These are phyloP conservation scores for Triglochin maritima DNA, from an alignment of 106 monocot species.

Conservation along the genomic window DNA sequence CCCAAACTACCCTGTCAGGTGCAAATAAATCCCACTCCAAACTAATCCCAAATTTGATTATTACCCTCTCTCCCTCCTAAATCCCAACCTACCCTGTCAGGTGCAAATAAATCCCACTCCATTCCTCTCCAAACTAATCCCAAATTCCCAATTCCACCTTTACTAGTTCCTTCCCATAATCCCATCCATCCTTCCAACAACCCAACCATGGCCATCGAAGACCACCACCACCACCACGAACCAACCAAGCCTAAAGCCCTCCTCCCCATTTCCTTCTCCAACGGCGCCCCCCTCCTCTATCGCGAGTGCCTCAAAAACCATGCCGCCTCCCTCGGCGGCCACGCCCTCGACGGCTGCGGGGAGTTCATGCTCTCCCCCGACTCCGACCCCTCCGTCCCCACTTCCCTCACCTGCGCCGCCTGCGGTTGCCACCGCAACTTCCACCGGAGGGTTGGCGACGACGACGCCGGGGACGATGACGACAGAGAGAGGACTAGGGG, in stretches of 20 bases:
- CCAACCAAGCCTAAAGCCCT: background rate
- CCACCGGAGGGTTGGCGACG: conserved; percentile 22
- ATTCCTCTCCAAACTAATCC: too few species aligned
- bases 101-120: too few species aligned
- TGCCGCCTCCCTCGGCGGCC: conserved; percentile 55
- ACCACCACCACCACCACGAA: conserved; percentile 5
- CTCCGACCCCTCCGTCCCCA: conserved; percentile 28
- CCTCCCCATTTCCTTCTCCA: conserved; percentile 25
- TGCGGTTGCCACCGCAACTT: conserved; percentile 70
- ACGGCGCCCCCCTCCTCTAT: conserved; percentile 15
- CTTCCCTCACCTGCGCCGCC: conserved; percentile 48
- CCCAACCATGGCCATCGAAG: background rate
- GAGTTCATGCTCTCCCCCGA: conserved; percentile 55
- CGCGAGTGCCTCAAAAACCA: conserved; percentile 74
- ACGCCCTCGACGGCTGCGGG: conserved; percentile 69
- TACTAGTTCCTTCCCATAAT: too few species aligned
- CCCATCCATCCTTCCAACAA: background rate
- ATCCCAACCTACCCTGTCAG: too few species aligned
- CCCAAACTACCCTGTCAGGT: too few species aligned
- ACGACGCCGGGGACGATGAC: background rate
- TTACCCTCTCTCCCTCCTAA: too few species aligned
- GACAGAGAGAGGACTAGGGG: background rate
- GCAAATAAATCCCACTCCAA: too few species aligned
- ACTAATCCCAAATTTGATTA: too few species aligned
- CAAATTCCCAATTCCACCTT: too few species aligned